Percentiles rank a stretch among this genome's conserved stretches.
These are phyloP conservation scores for Luzula sylvatica DNA, from an alignment of 176 grass and related monocot genomes.

Conservation along the genomic window DNA sequence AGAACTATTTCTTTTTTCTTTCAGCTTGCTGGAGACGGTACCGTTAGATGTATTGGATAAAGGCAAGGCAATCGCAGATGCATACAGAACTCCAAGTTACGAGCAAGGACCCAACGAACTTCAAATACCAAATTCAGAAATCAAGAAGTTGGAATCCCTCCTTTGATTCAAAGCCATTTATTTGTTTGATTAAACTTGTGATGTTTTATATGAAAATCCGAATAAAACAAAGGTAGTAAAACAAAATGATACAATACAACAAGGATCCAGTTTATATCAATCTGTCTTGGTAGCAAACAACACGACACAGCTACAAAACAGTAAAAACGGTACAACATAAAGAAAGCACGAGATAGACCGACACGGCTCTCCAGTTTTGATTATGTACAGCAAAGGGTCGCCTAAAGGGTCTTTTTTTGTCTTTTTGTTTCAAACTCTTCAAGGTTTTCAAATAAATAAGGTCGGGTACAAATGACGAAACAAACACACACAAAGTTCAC, in stretches of 20 bases:
- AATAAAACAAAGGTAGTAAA: too few species aligned
- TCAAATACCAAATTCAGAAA: constrained; percentile 33
- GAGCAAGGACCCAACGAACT: constrained; percentile 23
- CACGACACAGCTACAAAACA: constrained; percentile 10
- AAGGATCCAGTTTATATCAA: constrained; percentile 4
- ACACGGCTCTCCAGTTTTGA: constrained; percentile 9
- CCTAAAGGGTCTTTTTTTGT: constrained; percentile 12
- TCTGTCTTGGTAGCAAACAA: background rate
- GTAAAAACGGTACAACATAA: constrained; percentile 5
- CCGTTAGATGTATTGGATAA: constrained; percentile 57
- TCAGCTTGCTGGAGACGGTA: constrained; percentile 75
- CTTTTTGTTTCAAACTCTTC: constrained; percentile 11
- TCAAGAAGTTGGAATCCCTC: constrained; percentile 55
- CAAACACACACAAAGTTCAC: background rate
- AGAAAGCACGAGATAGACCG: constrained; percentile 1
- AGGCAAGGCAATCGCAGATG: constrained; percentile 94
- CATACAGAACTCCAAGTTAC: constrained; percentile 46
- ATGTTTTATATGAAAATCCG: too few species aligned
- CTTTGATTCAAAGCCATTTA: constrained; percentile 28
- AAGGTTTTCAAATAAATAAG: constrained; percentile 15
- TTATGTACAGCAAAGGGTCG: constrained; percentile 13
- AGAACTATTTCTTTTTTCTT: constrained; percentile 1
- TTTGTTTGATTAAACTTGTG: too few species aligned
- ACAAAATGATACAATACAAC: too few species aligned
- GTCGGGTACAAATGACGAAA: background rate